These are phyloP conservation scores for Biscogniauxia sp. DNA, from an alignment of 2,329 filamentous ascomycete genomes.

Conservation along the genomic window DNA sequence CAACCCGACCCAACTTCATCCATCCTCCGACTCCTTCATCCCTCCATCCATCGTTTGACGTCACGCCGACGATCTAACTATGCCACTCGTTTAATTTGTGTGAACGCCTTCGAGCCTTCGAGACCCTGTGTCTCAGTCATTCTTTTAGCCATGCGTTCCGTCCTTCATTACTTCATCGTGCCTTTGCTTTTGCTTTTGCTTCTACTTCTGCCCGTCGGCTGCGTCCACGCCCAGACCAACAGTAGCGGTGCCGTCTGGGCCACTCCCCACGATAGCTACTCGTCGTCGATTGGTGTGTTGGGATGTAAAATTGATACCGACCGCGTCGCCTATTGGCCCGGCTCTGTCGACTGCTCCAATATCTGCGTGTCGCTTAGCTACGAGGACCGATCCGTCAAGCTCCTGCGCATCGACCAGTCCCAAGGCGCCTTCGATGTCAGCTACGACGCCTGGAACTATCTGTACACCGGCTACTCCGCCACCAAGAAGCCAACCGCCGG, in stretches of 20 bases:
- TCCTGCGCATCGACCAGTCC: slow-evolving; percentile 57
- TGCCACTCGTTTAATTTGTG: slow-evolving; percentile 4
- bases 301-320: slow-evolving; percentile 61
- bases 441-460: slow-evolving; percentile 62
- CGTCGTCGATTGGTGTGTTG: slow-evolving; percentile 55
- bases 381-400: slow-evolving; percentile 48
- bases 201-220: slow-evolving; percentile 1
- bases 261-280: slow-evolving; percentile 57
- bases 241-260: slow-evolving; percentile 34
- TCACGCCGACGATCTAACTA: slow-evolving; percentile 2
- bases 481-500: slow-evolving; percentile 44
- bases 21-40: no score
- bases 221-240: slow-evolving; percentile 11
- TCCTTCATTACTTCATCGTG: slow-evolving; percentile 3
- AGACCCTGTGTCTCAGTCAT: slow-evolving; percentile 7
- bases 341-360: slow-evolving; percentile 50
- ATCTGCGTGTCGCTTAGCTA: slow-evolving; percentile 55
- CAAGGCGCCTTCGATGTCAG: slow-evolving; percentile 56
- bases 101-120: slow-evolving; percentile 1
- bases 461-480: slow-evolving; percentile 49
- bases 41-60: not conserved
- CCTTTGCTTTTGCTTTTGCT: slow-evolving; percentile 5
- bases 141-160: slow-evolving; percentile 9
- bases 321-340: slow-evolving; percentile 61
- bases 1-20: no score